Percentiles rank a stretch among this genome's conserved stretches.
These are phyloP conservation scores for Stephanodiscus minutulus DNA, from an alignment of 108 stramenopile species.

Conservation along the genomic window DNA sequence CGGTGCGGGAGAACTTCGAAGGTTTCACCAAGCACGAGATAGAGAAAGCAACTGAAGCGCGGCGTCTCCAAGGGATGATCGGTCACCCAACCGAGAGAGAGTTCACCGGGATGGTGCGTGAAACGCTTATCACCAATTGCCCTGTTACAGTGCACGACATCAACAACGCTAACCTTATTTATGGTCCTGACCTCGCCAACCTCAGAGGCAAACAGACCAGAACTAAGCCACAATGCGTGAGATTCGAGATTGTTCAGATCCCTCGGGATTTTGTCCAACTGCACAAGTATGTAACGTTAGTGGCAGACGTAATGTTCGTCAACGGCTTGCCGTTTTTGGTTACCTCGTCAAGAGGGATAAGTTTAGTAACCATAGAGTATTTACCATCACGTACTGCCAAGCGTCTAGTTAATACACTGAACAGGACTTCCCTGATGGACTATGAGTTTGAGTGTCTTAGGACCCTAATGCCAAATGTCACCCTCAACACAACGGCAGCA, in stretches of 20 bases:
- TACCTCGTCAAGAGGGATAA: conserved; percentile 12
- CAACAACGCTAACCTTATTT: neutral
- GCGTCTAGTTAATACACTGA: neutral
- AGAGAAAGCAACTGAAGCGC: too few relatives aligned
- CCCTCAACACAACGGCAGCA: conserved; percentile 22
- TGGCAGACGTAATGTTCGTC: too few relatives aligned
- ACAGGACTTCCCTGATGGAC: too few relatives aligned
- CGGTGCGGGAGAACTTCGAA: too few relatives aligned
- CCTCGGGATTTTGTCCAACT: too few relatives aligned
- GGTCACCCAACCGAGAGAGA: neutral
- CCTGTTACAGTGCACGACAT: neutral
- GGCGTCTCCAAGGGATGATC: neutral
- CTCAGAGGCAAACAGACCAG: neutral
- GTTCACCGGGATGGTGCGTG: neutral
- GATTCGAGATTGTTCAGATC: conserved; percentile 16
- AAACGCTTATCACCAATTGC: too few relatives aligned
- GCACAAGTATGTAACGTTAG: too few relatives aligned
- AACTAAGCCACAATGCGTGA: conserved; percentile 8
- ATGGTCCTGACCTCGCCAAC: neutral
- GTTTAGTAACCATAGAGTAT: conserved; percentile 16
- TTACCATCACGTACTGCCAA: conserved; percentile 11
- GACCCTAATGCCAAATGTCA: too few relatives aligned
- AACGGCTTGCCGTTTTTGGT: too few relatives aligned
- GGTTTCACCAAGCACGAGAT: too few relatives aligned
- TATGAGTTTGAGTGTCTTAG: too few relatives aligned